Base-by-base conservation (phyloP, 2,329 filamentous ascomycete genomes). In the Curvularia hawaiiensis region DNA sequence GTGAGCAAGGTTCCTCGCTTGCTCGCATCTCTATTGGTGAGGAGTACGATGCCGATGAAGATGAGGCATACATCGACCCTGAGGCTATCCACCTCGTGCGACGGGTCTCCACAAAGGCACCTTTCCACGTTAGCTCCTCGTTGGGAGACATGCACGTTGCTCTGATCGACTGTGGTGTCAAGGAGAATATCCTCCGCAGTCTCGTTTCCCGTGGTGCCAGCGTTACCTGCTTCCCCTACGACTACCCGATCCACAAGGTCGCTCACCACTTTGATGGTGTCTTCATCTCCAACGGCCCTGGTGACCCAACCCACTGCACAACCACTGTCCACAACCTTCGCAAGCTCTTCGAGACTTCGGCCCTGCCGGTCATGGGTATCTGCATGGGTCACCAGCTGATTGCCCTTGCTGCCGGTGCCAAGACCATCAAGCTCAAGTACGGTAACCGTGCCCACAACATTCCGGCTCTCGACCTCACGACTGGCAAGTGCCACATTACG, bases 381-480 rank as follows among this genome's bases (percentile, higher is more conserved):
- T 99, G 95, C 77, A 87, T 99, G 66, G 95, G 95, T 64, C 95
- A 99, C 80, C 95, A 99, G 84, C 88, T 99, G 52, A 84, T 99
- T 57, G 94, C 93, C 64, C 86, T 97, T 67, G 92, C 95, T 48
- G 85, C 90, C 58, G 95, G 95, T 63, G 95, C 91, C 53, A 85
- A 87, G 70, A 98, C 95, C 61, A 89, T 96, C 81, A 98, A 98
- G 86, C 87, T 99, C 79, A 98, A 98, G 86, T 99, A 97, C 79
- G 95, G 95, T 74, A 99, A 99, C 85, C 90, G 95, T 68, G 95
- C 93, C 18, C 95, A 98, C 84, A 99, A 99, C 84, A 98, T 98
- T 71, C 95, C 95, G 9, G 92, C 93, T 59, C 83, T 98, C 57
- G 94, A 98, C 76, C 83, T 97, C 77, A 97, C 91, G 60, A 98